Evolutionary conservation across 164 flowering plant species (phyloP), one percentile per base, ranked within the genome.

Genomic region (Amborella trichopoda): DNA sequence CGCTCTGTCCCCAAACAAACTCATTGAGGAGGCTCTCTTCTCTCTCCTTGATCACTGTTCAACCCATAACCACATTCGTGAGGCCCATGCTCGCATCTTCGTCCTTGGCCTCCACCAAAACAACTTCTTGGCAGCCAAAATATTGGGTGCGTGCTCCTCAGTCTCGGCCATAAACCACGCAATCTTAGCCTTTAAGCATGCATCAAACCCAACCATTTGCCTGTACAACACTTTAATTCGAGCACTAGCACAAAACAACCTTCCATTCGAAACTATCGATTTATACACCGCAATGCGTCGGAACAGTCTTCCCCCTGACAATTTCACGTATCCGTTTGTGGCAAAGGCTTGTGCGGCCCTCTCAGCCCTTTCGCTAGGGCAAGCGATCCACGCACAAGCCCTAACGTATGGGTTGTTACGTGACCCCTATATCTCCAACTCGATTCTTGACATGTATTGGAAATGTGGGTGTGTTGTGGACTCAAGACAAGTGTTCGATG

Each of bases 321-420:
- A 50, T 22, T 54, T 23, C 55, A 61, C 65, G 14, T 61, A 49
- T 46, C 65, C 60, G 17, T 54, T 55, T 43, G 28, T 61, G 11
- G 34, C 55, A 41, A 61, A 54, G 43, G 54, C 65, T 37, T 61
- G 60, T 22, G 8, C 55, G 14, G n/a, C 18, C 10, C 60, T 55
- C 23, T 38, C 43, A 5, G 24, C 46, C 30, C 47, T 36, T 16
- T 52, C 55, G 12, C 46, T 49, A 2, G 60, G 60, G n/a, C 22
- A n/a, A 44, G 46, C 46, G 4, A 2, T 61, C 23, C 59, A 54
- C 9, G 60, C 51, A 12, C 47, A 61, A 28, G 41, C 50, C 26
- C 38, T 50, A 23, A 26, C 47, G 20, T 28, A 21, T 18, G 65
- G 65, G 23, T 46, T 55, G 2, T 51, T 21, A 0, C 17, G 19